Evolutionary conservation across 768 basidiomycete genomes (phyloP), one percentile per base, ranked within the genome.

Genomic region (Kwoniella bestiolae): DNA sequence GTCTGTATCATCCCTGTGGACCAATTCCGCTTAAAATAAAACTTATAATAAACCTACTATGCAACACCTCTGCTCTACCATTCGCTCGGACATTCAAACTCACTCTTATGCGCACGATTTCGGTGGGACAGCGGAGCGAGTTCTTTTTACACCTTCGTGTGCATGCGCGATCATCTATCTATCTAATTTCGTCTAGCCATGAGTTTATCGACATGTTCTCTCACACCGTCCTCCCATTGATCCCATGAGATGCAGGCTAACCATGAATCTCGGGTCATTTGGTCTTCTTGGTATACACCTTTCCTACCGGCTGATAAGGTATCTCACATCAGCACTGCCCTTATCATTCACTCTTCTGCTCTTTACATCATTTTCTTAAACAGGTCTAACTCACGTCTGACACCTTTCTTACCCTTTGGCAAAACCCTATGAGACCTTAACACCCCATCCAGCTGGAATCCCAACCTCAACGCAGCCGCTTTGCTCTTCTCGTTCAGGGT

Each of bases 241-340:
- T 69, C 41, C 72, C 72, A 77, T 25, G 62, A 67, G 29, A 67
- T 64, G 2, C 68, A 68, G 9, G 73, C 76, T 14, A 71, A 49
- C 78, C 78, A 79, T 31, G 66, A 69, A 44, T 74, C 73, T 45
- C 77, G 61, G 8, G 60, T 66, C 26, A 65, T 65, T 45, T 56
- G 53, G 14, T 57, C 66, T 49, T 52, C 52, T 25, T 55, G 65
- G 25, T 69, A 67, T 56, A 70, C 70, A 1, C 68, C 71, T 38
- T 55, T 45, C 57, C 73, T 44, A 18, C 71, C 75, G 46, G 55
- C 66, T 65, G 47, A n/a, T n/a, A n/a, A n/a, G n/a, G n/a, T n/a
- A n/a, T n/a, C n/a, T n/a, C 46, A 6, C 29, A 38, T 49, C 23
- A 3, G 9, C 5, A 35, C n/a, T n/a, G n/a, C n/a, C n/a, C n/a